Evolutionary conservation across 345 rosid species (phyloP).

Genomic region (Carallia brachiata): DNA sequence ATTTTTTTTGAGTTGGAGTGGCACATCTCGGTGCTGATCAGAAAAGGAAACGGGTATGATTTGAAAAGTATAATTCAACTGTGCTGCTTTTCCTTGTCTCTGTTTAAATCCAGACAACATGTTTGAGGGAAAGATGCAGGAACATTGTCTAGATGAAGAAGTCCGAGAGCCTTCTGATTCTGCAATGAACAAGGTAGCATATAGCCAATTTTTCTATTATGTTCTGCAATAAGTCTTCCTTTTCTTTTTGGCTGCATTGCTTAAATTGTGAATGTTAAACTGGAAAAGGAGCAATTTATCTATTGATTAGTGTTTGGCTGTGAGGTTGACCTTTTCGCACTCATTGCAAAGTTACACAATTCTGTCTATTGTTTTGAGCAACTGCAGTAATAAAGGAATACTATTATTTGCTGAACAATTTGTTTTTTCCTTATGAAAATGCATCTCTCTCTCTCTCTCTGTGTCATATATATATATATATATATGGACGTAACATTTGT

Average conservation of each 20-base stretch:
- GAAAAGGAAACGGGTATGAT: not conserved
- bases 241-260: not conserved
- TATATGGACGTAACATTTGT: no score
- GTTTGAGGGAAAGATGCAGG: conserved; percentile 27
- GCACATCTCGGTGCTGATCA: not conserved
- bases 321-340: not conserved
- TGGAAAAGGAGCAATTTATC: not conserved
- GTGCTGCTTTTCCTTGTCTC: conserved; percentile 8
- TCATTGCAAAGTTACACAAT: not conserved
- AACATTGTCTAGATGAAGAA: conserved; percentile 33
- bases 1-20: not conserved
- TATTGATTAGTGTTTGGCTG: not conserved
- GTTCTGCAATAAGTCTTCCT: not conserved
- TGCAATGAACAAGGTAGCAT: conserved; percentile 38
- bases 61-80: not conserved
- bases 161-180: conserved; percentile 23
- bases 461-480: no score
- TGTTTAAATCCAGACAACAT: conserved; percentile 36
- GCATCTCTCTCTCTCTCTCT: no score
- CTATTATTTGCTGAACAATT: no score
- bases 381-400: no score
- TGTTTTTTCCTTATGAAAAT: no score
- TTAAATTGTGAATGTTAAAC: not conserved
- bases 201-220: not conserved
- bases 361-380: no score